Evolutionary conservation across 768 basidiomycete genomes (phyloP).

Genomic region (Kwoniella sp.): DNA sequence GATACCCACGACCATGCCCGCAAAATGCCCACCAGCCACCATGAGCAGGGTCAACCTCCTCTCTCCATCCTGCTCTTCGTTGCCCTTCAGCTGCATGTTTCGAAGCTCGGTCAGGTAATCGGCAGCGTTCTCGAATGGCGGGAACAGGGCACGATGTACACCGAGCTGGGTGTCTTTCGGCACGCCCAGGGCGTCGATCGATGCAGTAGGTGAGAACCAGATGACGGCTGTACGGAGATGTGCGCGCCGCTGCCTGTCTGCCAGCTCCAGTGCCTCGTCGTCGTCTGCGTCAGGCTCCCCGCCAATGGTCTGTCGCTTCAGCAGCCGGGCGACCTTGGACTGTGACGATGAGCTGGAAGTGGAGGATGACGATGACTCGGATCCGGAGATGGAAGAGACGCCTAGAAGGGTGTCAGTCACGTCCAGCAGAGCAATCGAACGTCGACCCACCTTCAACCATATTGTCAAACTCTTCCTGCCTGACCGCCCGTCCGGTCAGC

Average conservation of each 20-base stretch:
- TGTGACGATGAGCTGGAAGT: constrained; percentile 52
- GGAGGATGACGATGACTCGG: constrained; percentile 56
- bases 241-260: constrained; percentile 48
- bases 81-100: constrained; percentile 39
- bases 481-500: constrained; percentile 56
- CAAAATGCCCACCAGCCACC: constrained; percentile 97
- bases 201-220: constrained; percentile 70
- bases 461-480: constrained; percentile 67
- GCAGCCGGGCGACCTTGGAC: constrained; percentile 62
- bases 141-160: constrained; percentile 73
- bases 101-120: constrained; percentile 42
- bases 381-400: constrained; percentile 74
- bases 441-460: constrained; percentile 69
- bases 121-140: constrained; percentile 47
- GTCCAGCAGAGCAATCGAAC: neutral
- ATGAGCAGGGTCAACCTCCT: constrained; percentile 90
- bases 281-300: constrained; percentile 51
- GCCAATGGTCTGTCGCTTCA: constrained; percentile 61
- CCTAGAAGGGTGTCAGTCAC: constrained; percentile 19
- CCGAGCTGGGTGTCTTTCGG: constrained; percentile 71
- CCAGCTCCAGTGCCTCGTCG: constrained; percentile 43
- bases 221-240: constrained; percentile 64
- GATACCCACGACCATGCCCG: constrained; percentile 70
- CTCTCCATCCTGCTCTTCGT: constrained; percentile 31
- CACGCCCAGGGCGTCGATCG: constrained; percentile 45